These are phyloP conservation scores for Recurvomyces mirabilis DNA, from an alignment of 495 filamentous ascomycete species.

Conservation along the genomic window DNA sequence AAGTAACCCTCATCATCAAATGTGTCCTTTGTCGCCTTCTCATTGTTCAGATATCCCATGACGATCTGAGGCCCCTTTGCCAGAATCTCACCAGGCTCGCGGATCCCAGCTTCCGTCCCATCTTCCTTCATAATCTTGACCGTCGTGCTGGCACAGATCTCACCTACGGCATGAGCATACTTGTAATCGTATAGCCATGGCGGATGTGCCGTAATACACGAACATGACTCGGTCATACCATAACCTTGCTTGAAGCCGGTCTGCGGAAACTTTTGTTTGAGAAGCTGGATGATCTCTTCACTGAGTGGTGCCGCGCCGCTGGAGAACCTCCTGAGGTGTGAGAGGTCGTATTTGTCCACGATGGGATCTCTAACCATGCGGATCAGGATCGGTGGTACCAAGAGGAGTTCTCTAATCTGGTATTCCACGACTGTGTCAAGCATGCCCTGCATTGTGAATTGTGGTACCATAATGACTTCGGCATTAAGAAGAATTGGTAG, in stretches of 20 bases:
- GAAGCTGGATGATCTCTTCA: constrained; percentile 48
- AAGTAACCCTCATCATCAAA: constrained; percentile 51
- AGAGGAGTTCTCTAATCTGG: constrained; percentile 46
- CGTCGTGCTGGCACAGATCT: constrained; percentile 46
- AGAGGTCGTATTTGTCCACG: constrained; percentile 51
- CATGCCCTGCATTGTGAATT: constrained; percentile 48
- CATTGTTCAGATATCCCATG: constrained; percentile 48
- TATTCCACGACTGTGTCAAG: constrained; percentile 42
- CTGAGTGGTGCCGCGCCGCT: constrained; percentile 55
- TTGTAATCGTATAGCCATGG: constrained; percentile 43
- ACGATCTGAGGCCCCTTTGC: constrained; percentile 45
- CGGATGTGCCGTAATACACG: constrained; percentile 50
- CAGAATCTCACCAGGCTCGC: constrained; percentile 50
- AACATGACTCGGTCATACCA: constrained; percentile 58
- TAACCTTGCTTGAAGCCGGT: constrained; percentile 58
- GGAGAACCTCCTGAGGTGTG: constrained; percentile 40
- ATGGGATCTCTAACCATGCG: constrained; percentile 52
- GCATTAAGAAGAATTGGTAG: constrained; percentile 46
- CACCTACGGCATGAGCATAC: constrained; percentile 48
- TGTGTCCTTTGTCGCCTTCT: constrained; percentile 46
- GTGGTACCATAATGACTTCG: constrained; percentile 47
- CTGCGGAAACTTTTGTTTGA: constrained; percentile 46
- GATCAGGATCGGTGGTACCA: constrained; percentile 61
- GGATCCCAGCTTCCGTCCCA: constrained; percentile 36
- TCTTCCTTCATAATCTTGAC: constrained; percentile 49